These are phyloP conservation scores for Alternaria sp. DNA, from an alignment of 2,329 filamentous ascomycete species.

Conservation along the genomic window DNA sequence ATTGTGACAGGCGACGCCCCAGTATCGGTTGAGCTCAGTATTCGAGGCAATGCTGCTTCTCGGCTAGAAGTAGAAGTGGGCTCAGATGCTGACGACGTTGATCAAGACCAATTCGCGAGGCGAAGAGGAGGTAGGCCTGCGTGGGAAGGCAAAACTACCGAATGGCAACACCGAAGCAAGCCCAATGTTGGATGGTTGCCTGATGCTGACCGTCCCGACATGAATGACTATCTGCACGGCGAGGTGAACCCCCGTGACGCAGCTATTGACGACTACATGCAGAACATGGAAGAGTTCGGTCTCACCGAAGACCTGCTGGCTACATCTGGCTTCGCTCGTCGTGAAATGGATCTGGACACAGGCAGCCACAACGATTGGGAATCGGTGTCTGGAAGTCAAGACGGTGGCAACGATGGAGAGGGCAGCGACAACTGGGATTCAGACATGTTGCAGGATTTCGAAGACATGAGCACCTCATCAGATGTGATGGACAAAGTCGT, in stretches of 20 bases:
- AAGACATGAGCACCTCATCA: constrained; percentile 60
- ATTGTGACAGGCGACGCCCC: background rate
- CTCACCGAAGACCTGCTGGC: constrained; percentile 38
- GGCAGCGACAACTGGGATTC: constrained; percentile 52
- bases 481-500: constrained; percentile 54
- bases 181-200: constrained; percentile 49
- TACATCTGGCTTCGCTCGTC: constrained; percentile 39
- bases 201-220: constrained; percentile 26
- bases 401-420: constrained; percentile 18
- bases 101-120: constrained; percentile 33
- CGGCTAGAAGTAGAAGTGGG: constrained; percentile 14
- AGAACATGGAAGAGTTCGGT: constrained; percentile 66
- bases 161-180: constrained; percentile 48
- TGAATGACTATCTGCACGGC: constrained; percentile 31
- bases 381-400: constrained; percentile 24
- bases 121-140: constrained; percentile 37
- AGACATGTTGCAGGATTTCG: constrained; percentile 57
- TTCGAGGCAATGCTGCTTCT: constrained; percentile 13
- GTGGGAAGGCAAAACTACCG: constrained; percentile 42
- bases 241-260: constrained; percentile 33
- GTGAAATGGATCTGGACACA: constrained; percentile 44
- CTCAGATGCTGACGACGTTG: constrained; percentile 36
- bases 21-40: constrained; percentile 16
- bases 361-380: constrained; percentile 47
- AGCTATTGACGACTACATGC: constrained; percentile 73